Conservation (phyloP, 495 filamentous ascomycete genomes). For the Astrocystis sublimbata region DNA sequence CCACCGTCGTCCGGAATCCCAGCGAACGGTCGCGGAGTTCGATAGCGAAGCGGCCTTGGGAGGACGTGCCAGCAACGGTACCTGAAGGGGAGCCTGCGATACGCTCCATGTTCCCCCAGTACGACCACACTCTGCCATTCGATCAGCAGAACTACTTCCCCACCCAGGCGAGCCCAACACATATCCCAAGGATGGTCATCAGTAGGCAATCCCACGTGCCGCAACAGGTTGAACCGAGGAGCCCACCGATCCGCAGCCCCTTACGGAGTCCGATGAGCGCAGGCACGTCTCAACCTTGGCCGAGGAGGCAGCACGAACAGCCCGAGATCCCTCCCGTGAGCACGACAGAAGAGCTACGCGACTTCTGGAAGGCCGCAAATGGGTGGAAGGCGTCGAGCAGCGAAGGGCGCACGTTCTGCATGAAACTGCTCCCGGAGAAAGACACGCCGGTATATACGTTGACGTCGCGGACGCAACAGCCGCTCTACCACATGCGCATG, state of each 20-base stretch:
- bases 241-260: constrained; percentile 33
- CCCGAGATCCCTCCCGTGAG: constrained; percentile 46
- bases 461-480: constrained; percentile 46
- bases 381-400: constrained; percentile 53
- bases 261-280: constrained; percentile 31
- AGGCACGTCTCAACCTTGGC: constrained; percentile 36
- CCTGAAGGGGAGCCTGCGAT: constrained; percentile 39
- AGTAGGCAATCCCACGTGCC: constrained; percentile 59
- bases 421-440: constrained; percentile 48
- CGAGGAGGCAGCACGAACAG: constrained; percentile 43
- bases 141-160: constrained; percentile 70
- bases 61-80: constrained; percentile 31
- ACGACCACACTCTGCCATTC: constrained; percentile 69
- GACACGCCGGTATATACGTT: constrained; percentile 56
- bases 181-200: constrained; percentile 58
- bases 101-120: constrained; percentile 75
- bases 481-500: constrained; percentile 55
- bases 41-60: constrained; percentile 48
- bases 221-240: constrained; percentile 30
- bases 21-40: constrained; percentile 50
- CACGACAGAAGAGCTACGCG: constrained; percentile 53
- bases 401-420: constrained; percentile 53
- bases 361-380: constrained; percentile 57
- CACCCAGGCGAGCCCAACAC: constrained; percentile 52
- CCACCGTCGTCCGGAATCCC: constrained; percentile 50